These are phyloP conservation scores for Salix udensis DNA, from an alignment of 345 rosid genomes.

Conservation along the genomic window DNA sequence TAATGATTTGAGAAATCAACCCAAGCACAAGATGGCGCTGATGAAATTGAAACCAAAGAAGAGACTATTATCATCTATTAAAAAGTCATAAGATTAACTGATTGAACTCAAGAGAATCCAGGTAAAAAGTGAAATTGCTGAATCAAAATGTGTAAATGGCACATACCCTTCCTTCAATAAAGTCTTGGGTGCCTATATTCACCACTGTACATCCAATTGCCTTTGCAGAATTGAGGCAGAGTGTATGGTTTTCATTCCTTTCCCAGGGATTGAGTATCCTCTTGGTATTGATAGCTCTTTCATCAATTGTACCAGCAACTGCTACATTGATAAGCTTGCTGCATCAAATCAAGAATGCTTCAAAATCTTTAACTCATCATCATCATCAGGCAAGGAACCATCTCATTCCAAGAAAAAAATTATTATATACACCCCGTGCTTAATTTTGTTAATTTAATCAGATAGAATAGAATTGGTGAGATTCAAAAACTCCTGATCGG, in stretches of 20 bases:
- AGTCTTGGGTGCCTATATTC: constrained; percentile 89
- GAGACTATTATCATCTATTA: constrained; percentile 4
- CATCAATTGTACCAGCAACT: constrained; percentile 97
- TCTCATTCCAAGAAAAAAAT: background rate
- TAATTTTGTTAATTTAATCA: no score
- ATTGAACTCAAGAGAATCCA: background rate
- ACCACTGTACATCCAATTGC: constrained; percentile 98
- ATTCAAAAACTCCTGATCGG: no score
- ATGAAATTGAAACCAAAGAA: constrained; percentile 37
- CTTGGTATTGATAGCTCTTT: constrained; percentile 93
- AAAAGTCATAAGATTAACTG: background rate
- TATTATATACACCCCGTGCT: no score
- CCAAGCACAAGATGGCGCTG: constrained; percentile 99
- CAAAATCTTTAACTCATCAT: background rate
- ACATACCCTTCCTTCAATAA: constrained; percentile 97
- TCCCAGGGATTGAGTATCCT: constrained; percentile 98
- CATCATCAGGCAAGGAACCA: background rate
- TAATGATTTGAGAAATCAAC: constrained; percentile 89
- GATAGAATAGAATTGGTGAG: no score
- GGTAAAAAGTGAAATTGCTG: background rate
- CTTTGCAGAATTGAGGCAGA: constrained; percentile 93
- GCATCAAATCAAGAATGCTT: constrained; percentile 22
- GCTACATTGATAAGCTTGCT: constrained; percentile 98
- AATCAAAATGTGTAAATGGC: background rate
- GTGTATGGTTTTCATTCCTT: constrained; percentile 93